These are phyloP conservation scores for Neurospora africana DNA, from an alignment of 495 filamentous ascomycete species.

Conservation along the genomic window DNA sequence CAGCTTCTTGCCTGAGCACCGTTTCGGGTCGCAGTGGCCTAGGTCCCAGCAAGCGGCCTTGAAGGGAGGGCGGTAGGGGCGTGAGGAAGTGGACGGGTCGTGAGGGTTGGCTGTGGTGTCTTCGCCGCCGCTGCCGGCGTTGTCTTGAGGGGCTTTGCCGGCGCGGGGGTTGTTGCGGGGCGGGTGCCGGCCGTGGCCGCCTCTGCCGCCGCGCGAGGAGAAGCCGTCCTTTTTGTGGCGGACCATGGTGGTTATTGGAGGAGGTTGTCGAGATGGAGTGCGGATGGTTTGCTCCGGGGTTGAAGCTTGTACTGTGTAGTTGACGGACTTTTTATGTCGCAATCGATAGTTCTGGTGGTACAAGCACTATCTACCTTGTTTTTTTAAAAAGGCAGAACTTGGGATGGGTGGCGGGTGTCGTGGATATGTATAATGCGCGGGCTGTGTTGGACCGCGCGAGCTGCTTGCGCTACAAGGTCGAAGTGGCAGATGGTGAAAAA, in stretches of 20 bases:
- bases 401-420: background rate
- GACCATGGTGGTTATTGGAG: slow-evolving; percentile 48
- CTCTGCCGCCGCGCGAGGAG: slow-evolving; percentile 54
- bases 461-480: background rate
- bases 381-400: background rate
- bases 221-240: slow-evolving; percentile 91
- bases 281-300: background rate
- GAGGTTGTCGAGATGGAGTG: background rate
- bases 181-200: slow-evolving; percentile 33
- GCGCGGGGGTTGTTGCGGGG: slow-evolving; percentile 20
- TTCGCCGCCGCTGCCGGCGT: slow-evolving; percentile 27
- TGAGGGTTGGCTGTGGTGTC: background rate
- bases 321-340: background rate
- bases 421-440: background rate
- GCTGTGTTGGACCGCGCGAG: background rate
- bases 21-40: slow-evolving; percentile 92
- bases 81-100: slow-evolving; percentile 24
- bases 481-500: background rate
- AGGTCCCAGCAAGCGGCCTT: slow-evolving; percentile 97
- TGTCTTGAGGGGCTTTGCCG: slow-evolving; percentile 8
- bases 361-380: background rate
- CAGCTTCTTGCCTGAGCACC: slow-evolving; percentile 89
- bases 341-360: background rate
- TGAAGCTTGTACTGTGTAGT: no score
- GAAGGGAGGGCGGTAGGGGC: slow-evolving; percentile 48